These are phyloP conservation scores for Cerioporus squamosus DNA, from an alignment of 1,284 basidiomycete species.

Conservation along the genomic window DNA sequence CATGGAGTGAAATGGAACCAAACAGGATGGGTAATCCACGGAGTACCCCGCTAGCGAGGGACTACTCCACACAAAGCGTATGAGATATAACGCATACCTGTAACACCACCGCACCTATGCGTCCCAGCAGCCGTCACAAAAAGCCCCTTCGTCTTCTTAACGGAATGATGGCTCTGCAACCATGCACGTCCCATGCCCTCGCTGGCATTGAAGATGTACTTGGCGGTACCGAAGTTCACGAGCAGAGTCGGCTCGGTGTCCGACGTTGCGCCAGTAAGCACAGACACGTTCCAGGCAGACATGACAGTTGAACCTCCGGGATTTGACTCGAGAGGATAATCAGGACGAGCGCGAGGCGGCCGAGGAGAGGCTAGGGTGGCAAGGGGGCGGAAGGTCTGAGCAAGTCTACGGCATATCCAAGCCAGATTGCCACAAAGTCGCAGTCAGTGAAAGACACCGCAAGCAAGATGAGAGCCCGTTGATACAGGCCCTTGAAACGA, in stretches of 20 bases:
- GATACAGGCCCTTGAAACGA: too few species aligned
- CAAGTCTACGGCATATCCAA: conserved; percentile 21
- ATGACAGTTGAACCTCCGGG: conserved; percentile 32
- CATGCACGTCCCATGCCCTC: conserved; percentile 82
- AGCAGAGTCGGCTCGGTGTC: conserved; percentile 82
- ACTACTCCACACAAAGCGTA: not conserved
- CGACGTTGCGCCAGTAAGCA: conserved; percentile 60
- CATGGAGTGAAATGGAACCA: too few species aligned
- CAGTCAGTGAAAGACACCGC: too few species aligned
- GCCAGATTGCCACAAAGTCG: conserved; percentile 12
- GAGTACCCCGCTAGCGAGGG: too few species aligned
- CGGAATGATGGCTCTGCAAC: conserved; percentile 66
- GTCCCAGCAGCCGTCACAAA: conserved; percentile 75
- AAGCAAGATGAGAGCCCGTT: too few species aligned
- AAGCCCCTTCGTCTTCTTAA: conserved; percentile 68
- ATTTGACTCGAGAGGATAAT: not conserved
- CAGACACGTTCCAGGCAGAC: conserved; percentile 61
- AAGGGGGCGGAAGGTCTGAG: not conserved
- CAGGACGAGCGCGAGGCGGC: not conserved
- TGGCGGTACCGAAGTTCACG: conserved; percentile 75
- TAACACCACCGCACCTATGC: conserved; percentile 67
- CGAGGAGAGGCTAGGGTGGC: not conserved
- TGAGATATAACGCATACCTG: conserved; percentile 57
- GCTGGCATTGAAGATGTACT: conserved; percentile 87
- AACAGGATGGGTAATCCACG: too few species aligned